Percentiles rank a stretch among this genome's conserved stretches.
Conservation (phyloP, 2,329 filamentous ascomycete species). For the Emergomyces orientalis region DNA sequence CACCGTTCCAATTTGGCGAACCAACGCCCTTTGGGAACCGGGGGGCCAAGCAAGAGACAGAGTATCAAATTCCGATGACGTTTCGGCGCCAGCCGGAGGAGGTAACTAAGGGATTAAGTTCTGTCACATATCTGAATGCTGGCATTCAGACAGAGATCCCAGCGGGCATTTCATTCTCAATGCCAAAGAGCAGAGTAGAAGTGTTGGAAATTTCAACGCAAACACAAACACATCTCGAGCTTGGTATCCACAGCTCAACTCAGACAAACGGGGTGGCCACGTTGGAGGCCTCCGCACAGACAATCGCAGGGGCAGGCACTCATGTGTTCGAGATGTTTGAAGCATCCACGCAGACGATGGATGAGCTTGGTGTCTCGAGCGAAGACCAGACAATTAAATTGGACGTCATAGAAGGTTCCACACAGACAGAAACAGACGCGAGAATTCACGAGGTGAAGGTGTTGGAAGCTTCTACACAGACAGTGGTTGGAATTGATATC, state of each 20-base stretch:
- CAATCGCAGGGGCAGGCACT: background rate
- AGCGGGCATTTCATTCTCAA: background rate
- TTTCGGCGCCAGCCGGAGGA: background rate
- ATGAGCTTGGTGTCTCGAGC: background rate
- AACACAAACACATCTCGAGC: background rate
- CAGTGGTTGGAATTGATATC: background rate
- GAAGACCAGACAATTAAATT: background rate
- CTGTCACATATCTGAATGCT: background rate
- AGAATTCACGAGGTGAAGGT: background rate
- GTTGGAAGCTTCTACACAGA: background rate
- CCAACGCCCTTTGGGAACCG: background rate
- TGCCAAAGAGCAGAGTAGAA: background rate
- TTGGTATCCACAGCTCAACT: background rate
- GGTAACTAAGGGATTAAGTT: background rate
- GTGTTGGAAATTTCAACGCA: background rate
- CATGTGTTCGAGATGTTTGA: background rate
- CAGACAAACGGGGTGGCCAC: background rate
- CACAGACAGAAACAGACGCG: background rate
- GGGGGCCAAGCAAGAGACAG: background rate
- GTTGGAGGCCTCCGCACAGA: background rate
- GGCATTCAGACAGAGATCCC: background rate
- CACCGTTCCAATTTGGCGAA: conserved; percentile 3
- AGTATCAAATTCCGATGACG: background rate
- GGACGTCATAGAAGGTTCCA: background rate
- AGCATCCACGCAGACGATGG: background rate